phyloP scores from a whole-genome alignment of 257 asterid species.

The Agastache rugosa region DNA sequence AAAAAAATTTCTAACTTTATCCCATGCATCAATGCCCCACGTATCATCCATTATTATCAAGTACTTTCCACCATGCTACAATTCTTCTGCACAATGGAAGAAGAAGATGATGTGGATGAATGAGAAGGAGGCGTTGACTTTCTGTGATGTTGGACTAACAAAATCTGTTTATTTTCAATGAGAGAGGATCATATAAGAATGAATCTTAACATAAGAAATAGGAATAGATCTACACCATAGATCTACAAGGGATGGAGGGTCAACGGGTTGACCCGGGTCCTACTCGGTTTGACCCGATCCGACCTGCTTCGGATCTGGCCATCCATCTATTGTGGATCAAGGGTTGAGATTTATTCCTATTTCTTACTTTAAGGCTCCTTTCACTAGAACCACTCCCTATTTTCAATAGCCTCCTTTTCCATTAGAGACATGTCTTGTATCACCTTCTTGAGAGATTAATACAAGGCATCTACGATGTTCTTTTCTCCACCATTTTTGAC shows the following conservation, averaged over 20 bases:
- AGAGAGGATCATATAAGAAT: too few relatives aligned
- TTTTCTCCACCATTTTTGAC: neutral
- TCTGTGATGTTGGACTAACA: neutral
- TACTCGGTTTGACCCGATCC: too few relatives aligned
- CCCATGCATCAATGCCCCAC: neutral
- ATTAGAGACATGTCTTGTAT: neutral
- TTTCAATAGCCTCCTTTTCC: neutral
- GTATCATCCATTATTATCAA: neutral
- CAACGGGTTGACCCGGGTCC: too few relatives aligned
- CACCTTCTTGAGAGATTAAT: neutral
- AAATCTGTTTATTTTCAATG: neutral
- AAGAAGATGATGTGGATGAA: too few relatives aligned
- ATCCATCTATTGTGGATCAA: too few relatives aligned
- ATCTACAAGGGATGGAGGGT: too few relatives aligned
- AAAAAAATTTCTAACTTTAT: neutral
- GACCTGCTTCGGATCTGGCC: too few relatives aligned
- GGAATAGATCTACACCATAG: too few relatives aligned
- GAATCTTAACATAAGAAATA: too few relatives aligned
- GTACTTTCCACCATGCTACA: neutral
- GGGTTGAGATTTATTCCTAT: too few relatives aligned
- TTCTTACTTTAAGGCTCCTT: too few relatives aligned
- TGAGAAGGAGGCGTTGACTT: neutral
- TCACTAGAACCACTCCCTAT: too few relatives aligned
- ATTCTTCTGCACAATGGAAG: neutral
- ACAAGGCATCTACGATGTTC: neutral